Percentiles rank a stretch among this genome's conserved stretches.
Conservation (phyloP, 331 rosid genomes). For the Quercus phellos region DNA sequence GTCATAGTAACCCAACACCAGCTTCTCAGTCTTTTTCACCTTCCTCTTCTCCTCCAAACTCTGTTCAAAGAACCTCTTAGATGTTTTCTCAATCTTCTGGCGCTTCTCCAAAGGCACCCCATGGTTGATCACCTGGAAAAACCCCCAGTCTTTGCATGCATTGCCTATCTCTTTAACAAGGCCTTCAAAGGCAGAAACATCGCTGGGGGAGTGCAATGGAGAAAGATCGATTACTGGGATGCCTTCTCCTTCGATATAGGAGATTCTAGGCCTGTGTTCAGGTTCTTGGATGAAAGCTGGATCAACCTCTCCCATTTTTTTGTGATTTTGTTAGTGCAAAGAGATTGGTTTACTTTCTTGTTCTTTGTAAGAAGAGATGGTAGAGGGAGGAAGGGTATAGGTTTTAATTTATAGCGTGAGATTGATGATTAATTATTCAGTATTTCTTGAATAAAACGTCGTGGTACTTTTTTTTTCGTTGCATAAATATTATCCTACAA, state of each 20-base stretch:
- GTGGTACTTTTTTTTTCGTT: too few relatives aligned
- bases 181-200: background rate
- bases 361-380: too few relatives aligned
- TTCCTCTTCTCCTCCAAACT: conserved; percentile 59
- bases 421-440: too few relatives aligned
- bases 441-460: too few relatives aligned
- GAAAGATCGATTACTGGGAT: conserved; percentile 63
- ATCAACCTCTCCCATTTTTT: too few relatives aligned
- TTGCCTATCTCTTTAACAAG: conserved; percentile 43
- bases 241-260: conserved; percentile 24
- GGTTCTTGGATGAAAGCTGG: too few relatives aligned
- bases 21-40: conserved; percentile 27
- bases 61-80: conserved; percentile 50
- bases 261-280: conserved; percentile 42
- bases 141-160: conserved; percentile 69
- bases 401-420: too few relatives aligned
- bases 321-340: background rate
- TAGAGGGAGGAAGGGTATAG: too few relatives aligned
- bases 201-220: conserved; percentile 2
- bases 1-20: conserved; percentile 42
- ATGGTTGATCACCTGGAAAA: conserved; percentile 71
- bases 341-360: too few relatives aligned
- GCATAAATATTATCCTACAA: too few relatives aligned
- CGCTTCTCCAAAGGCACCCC: conserved; percentile 39
- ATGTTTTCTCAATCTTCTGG: conserved; percentile 25